Percentiles rank a stretch among this genome's conserved stretches.
Conservation (phyloP, 75 land plant species). For the Pinus tabuliformis region DNA sequence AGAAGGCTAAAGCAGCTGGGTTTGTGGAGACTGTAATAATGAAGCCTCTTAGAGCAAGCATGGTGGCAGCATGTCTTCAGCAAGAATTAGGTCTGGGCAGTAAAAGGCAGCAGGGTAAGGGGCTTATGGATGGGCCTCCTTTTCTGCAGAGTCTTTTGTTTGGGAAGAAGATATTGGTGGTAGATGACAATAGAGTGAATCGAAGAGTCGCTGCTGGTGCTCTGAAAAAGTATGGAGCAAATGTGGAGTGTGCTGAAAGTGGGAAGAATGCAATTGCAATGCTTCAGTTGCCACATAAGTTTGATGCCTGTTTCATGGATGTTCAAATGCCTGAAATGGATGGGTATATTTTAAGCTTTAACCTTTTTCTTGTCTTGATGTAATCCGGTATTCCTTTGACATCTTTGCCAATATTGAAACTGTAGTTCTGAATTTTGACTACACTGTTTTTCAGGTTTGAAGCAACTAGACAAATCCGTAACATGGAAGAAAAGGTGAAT, state of each 20-base stretch:
- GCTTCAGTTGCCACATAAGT: slow-evolving; percentile 55
- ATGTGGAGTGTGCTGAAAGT: slow-evolving; percentile 65
- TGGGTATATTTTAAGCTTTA: slow-evolving; percentile 35
- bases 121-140: slow-evolving; percentile 11
- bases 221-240: slow-evolving; percentile 64
- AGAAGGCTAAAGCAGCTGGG: slow-evolving; percentile 41
- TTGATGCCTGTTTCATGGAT: slow-evolving; percentile 82
- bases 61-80: slow-evolving; percentile 50
- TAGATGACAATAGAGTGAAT: slow-evolving; percentile 68
- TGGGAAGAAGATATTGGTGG: slow-evolving; percentile 60
- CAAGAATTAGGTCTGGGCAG: slow-evolving; percentile 46
- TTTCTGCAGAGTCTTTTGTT: slow-evolving; percentile 33
- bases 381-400: neutral
- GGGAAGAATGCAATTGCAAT: slow-evolving; percentile 53
- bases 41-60: slow-evolving; percentile 70
- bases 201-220: slow-evolving; percentile 67
- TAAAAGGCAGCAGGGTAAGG: slow-evolving; percentile 23
- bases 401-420: neutral
- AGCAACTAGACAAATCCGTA: slow-evolving; percentile 72
- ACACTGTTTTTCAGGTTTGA: slow-evolving; percentile 61
- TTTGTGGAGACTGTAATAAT: slow-evolving; percentile 53
- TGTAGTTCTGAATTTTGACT: neutral
- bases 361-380: neutral
- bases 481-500: slow-evolving; percentile 40
- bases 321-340: slow-evolving; percentile 84